Conservation (phyloP, 2,329 filamentous ascomycete genomes). For the Huntiella omanensis region DNA sequence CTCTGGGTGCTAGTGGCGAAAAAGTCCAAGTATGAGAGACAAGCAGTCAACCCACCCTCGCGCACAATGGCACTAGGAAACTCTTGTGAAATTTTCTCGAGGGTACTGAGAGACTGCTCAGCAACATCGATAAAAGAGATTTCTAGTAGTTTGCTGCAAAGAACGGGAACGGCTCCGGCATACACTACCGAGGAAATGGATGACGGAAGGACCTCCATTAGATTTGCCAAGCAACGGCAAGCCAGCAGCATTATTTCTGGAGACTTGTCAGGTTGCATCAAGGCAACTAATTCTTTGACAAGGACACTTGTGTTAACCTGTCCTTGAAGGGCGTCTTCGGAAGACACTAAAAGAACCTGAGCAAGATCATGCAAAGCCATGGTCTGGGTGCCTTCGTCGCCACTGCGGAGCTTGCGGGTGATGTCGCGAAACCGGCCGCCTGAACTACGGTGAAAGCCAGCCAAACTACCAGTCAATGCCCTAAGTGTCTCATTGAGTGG, state of each 20-base stretch:
- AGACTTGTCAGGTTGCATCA: conserved; percentile 83
- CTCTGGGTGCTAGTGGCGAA: conserved; percentile 94
- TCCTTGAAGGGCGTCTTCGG: conserved; percentile 87
- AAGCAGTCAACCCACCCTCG: conserved; percentile 89
- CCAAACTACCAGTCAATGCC: conserved; percentile 82
- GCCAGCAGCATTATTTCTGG: conserved; percentile 94
- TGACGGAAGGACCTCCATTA: conserved; percentile 91
- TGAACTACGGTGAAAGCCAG: conserved; percentile 34
- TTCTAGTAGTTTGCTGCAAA: conserved; percentile 88
- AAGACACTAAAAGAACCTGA: conserved; percentile 82
- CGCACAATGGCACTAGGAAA: conserved; percentile 90
- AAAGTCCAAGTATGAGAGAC: conserved; percentile 88
- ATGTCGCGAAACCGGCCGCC: conserved; percentile 64
- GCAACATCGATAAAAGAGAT: conserved; percentile 96
- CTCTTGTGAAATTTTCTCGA: conserved; percentile 94
- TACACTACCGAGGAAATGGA: conserved; percentile 94
- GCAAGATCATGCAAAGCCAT: conserved; percentile 87
- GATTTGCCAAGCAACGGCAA: conserved; percentile 83
- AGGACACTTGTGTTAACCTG: conserved; percentile 90
- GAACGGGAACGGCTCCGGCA: conserved; percentile 81
- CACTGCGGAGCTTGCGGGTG: conserved; percentile 55
- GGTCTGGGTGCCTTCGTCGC: conserved; percentile 75
- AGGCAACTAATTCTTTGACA: conserved; percentile 75
- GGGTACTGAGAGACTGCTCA: conserved; percentile 86
- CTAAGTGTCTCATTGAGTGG: conserved; percentile 59